Base-by-base conservation (phyloP, 176 grass and related monocot genomes). In the Bothriochloa decipiens region DNA sequence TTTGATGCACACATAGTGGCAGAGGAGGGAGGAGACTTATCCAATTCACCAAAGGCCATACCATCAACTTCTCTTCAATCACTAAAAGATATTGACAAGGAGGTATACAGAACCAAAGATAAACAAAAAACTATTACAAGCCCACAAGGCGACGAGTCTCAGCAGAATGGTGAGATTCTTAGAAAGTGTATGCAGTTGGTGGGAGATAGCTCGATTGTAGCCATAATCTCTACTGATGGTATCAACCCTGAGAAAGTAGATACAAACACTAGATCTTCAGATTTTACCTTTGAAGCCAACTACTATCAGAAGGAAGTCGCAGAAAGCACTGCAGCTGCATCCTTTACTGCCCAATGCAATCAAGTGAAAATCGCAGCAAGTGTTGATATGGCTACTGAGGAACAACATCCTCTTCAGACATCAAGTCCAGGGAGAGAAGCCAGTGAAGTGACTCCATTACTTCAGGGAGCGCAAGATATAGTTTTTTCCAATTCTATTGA, bases 381-480 rank as follows among this genome's bases (percentile, higher is more conserved):
- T 66, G n/a, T 52, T 39, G 84, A 83, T 26, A 67, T 25, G 37
- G n/a, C 46, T 83, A 74, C 22, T 11, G 36, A 83, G 67, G 47
- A 86, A 22, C 55, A 37, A 18, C 72, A 35, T 90, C 36, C 62
- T 64, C 45, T 79, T 13, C 66, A 79, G 83, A 45, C 23, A 83
- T 65, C 68, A 79, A 36, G 27, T 52, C 28, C 18, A 37, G 47
- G 27, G 29, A 79, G 68, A 60, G 79, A 83, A 78, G 49, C 17
- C 0, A 26, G 79, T 83, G 88, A 83, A 58, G 84, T 50, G 67
- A 86, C 37, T 74, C 74, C 79, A 79, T 43, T 86, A 22, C 74
- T 86, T 74, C 74, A 86, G 15, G 46, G 8, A 58, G 47, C 5
- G 65, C 67, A 79, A 25, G 74, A 25, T 28, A 58, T 73, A 41